Base-by-base conservation (phyloP, 1,284 basidiomycete species). In the Meira miltonrushii region DNA sequence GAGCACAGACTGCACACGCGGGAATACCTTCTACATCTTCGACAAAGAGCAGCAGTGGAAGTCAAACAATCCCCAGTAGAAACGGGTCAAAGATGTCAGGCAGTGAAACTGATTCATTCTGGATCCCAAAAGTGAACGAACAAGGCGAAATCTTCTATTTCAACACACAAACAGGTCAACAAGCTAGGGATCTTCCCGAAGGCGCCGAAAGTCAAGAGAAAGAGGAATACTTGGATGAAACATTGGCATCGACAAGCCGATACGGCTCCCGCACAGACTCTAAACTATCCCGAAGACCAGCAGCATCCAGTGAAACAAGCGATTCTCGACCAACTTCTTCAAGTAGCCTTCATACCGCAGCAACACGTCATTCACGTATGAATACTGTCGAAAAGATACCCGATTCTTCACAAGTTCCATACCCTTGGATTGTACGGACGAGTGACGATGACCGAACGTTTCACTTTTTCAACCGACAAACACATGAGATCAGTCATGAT, bases 151-250 rank as follows among this genome's bases (percentile, higher is more conserved):
- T 49, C 25, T 33, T 57, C 21, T 44, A 41, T 49, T 41, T n/a
- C 48, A 52, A 23, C 44, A 57, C 43, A 39, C 57, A 11, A 46
- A 49, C 46, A 43, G 46, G 46, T 21, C 11, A 4, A 13, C 39
- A 51, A 33, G 17, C 48, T 21, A n/a, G 12, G 19, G 90, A 96
- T 69, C 81, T 95, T 41, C 93, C 93, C 3, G 15, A 58, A 2
- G 55, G 62, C 5, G 41, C 33, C 43, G 50, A 41, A n/a, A 40
- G 39, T 19, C 59, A 6, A 12, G 39, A 13, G 48, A 21, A 39
- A 19, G 46, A 21, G 46, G 25, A 23, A 17, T 25, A 25, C 46
- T 23, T 21, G 25, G n/a, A 17, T 48, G 12, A 23, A 23, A 48
- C 12, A 17, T 9, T 21, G 46, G 25, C 12, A 25, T 5, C 3